Percentiles rank a stretch among this genome's conserved stretches.
Conservation (phyloP, 2,329 filamentous ascomycete species). For the Microdochium bolleyi region DNA sequence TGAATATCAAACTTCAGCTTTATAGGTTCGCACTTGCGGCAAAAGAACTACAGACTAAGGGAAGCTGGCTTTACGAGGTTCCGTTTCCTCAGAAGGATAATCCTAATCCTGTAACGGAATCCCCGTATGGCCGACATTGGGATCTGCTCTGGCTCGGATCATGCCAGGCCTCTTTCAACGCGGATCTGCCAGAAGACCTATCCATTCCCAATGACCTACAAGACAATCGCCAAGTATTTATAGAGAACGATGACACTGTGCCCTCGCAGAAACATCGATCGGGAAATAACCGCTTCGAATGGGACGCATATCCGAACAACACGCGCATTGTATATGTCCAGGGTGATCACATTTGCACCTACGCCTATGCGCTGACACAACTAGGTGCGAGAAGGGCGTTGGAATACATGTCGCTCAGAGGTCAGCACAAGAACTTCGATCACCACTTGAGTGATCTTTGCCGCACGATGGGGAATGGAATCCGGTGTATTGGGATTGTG, state of each 20-base stretch:
- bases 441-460: not conserved
- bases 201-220: not conserved
- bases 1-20: slow-evolving; percentile 22
- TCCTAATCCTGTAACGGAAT: slow-evolving; percentile 7
- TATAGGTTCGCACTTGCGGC: slow-evolving; percentile 15
- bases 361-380: slow-evolving; percentile 26
- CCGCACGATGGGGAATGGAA: not conserved
- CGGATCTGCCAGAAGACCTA: not conserved
- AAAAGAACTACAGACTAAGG: slow-evolving; percentile 5
- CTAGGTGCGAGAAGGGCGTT: slow-evolving; percentile 23
- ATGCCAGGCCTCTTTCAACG: not conserved
- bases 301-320: not conserved
- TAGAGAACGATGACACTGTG: slow-evolving; percentile 15
- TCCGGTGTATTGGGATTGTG: not conserved
- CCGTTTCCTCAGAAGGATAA: not conserved
- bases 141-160: slow-evolving; percentile 39
- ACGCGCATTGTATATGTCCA: slow-evolving; percentile 9
- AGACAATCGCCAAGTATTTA: not conserved
- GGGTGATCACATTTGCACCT: slow-evolving; percentile 27
- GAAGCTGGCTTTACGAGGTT: slow-evolving; percentile 1
- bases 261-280: not conserved
- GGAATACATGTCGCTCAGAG: slow-evolving; percentile 20
- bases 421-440: not conserved
- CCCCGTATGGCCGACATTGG: slow-evolving; percentile 42
- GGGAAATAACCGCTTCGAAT: not conserved